Base-by-base conservation (phyloP, 1,139 yeast genomes). In the Debaryomyces robertsiae region DNA sequence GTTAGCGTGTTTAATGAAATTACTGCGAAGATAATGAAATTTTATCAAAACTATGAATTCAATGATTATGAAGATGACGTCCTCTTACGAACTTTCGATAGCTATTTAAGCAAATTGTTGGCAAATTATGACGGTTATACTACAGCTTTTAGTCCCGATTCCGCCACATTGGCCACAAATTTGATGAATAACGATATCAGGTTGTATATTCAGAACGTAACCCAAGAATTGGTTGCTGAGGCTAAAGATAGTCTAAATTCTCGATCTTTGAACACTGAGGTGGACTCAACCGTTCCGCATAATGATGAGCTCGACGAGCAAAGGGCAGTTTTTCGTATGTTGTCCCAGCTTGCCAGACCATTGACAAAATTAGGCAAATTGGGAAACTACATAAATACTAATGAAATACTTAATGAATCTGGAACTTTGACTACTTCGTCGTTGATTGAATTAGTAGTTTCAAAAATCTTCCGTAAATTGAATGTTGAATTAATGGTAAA, bases 301-400 rank as follows among this genome's bases (percentile, higher is more conserved):
- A 47, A 46, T 17, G 50, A 46, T 25, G 48, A 43, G 6, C 30
- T 48, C 11, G 42, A 40, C 4, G 45, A 41, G 4, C 68, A 63
- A 35, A 55, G 46, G 28, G 40, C 44, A 7, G 38, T 55, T 14
- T 38, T 61, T 27, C 44, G 45, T 16, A 41, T 41, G 6, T 31
- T 61, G 10, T 46, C 49, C 4, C 51, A 47, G 9, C 41, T 52
- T 3, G 42, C 60, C 1, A 46, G 46, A 2, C 54, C 63, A 2
- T 31, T 66, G 2, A 29, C 42, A 22, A 69, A 69, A 39, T 44
- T 69, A 13, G 53, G 52, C 27, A 57, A 53, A 28, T 30, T 69
- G 6, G 71, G 69, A 1, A 60, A 61, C 24, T 53, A 42, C 28
- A 45, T 55, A n/a, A 57, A 61, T 33, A 44, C 58, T 16, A 60